Evolutionary conservation across 2,329 filamentous ascomycete genomes (phyloP).

Genomic region (Fusarium haematococcum): DNA sequence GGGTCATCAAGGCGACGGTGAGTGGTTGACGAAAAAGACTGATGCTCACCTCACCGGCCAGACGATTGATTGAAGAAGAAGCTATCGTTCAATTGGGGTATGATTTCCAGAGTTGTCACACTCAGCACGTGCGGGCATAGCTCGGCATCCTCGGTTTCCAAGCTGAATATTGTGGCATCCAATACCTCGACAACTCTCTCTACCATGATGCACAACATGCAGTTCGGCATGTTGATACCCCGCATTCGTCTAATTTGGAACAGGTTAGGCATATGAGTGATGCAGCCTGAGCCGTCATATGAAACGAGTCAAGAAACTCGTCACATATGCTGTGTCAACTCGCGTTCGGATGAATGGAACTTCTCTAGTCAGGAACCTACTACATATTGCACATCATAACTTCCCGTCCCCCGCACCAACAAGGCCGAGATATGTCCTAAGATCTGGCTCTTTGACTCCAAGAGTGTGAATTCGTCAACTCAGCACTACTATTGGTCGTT

Average conservation of each 20-base stretch:
- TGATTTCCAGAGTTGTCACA: background rate
- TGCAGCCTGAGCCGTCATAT: background rate
- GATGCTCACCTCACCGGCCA: background rate
- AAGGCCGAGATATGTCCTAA: background rate
- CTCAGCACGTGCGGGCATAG: constrained; percentile 8
- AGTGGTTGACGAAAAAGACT: constrained; percentile 9
- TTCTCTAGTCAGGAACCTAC: background rate
- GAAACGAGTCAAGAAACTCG: background rate
- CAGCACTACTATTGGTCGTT: background rate
- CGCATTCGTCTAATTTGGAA: constrained; percentile 13
- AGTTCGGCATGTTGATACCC: background rate
- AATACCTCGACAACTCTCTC: background rate
- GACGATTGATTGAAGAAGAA: background rate
- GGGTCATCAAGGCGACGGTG: constrained; percentile 18
- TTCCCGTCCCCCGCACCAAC: background rate
- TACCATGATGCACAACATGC: background rate
- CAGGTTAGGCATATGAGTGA: background rate
- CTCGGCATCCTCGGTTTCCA: constrained; percentile 24
- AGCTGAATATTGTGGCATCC: background rate
- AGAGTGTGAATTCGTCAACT: background rate
- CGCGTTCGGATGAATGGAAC: background rate
- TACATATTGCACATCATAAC: background rate
- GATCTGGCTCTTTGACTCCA: background rate
- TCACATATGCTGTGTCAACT: background rate
- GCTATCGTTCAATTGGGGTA: background rate